Evolutionary conservation across 2,329 filamentous ascomycete genomes (phyloP), one percentile per base, ranked within the genome.

Genomic region (Colletotrichum somersetense): DNA sequence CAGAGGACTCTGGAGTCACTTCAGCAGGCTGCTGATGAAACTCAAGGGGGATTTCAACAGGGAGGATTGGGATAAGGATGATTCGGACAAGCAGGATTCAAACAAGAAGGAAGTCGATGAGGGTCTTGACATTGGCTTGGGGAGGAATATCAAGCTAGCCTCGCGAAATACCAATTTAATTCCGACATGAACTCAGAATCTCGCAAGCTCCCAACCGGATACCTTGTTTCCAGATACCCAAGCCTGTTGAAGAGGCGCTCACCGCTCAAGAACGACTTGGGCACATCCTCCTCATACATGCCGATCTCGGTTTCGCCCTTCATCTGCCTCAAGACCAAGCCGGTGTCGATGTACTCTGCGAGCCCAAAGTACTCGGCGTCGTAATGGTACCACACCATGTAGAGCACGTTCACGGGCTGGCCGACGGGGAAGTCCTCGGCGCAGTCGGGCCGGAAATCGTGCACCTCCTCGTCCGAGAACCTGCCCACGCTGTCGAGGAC

Each of bases 341-440:
- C 62, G 6, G 56, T 46, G 4, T 71, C 46, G 2, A 62, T 50
- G 62, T 62, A 42, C 14, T 61, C 11, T 5, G 26, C 46, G 3
- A 71, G 46, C 3, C 64, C 38, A 16, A 16, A 33, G 11, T 58
- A 14, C 5, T 61, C 18, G 6, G 62, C 62, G 23, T 42, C 62
- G 8, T 67, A 56, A 7, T 71, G 67, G n/a, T 56, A 53, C 30
- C 38, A 55, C 18, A 67, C 30, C 63, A 71, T 55, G 30, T 30
- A 67, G 14, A 62, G 23, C 48, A 67, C 56, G 6, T 40, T 67
- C 0, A 56, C 44, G 5, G 67, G 30, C 56, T 50, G 2, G 2
- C 48, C 55, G 4, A 62, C 26, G 5, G 67, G 62, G 38, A 71
- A 67, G 16, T 67, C 46, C 30, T 59, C 55, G 11, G 55, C 62